Evolutionary conservation across 2,329 filamentous ascomycete genomes (phyloP).

Genomic region (Aspergillus pseudoviridinutans): DNA sequence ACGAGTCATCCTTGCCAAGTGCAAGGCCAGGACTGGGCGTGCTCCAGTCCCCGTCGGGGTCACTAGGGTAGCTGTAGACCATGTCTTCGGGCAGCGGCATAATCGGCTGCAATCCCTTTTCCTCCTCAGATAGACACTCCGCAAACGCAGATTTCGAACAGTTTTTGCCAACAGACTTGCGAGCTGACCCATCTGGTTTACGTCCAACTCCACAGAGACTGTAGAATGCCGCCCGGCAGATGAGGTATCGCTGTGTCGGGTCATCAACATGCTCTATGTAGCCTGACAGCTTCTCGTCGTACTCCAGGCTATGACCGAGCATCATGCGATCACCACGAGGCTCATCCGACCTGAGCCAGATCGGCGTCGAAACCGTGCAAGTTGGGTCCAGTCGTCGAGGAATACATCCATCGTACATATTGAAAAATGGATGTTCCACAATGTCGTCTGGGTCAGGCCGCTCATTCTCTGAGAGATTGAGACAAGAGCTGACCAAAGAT

Average conservation of each 20-base stretch:
- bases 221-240: conserved; percentile 42
- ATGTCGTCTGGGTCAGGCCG: conserved; percentile 48
- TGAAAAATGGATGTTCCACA: conserved; percentile 49
- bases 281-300: conserved; percentile 34
- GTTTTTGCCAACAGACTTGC: conserved; percentile 43
- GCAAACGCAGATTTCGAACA: conserved; percentile 44
- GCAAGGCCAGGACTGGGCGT: conserved; percentile 18
- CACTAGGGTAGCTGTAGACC: conserved; percentile 44
- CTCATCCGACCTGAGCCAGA: conserved; percentile 42
- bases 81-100: conserved; percentile 44
- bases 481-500: conserved; percentile 44
- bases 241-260: conserved; percentile 34
- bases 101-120: conserved; percentile 41
- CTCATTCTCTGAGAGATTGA: conserved; percentile 47
- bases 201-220: conserved; percentile 43
- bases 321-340: conserved; percentile 45
- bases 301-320: conserved; percentile 42
- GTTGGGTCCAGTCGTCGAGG: conserved; percentile 40
- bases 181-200: conserved; percentile 38
- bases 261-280: conserved; percentile 36
- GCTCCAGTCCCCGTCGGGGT: conserved; percentile 41
- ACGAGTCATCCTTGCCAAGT: conserved; percentile 21
- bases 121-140: conserved; percentile 45
- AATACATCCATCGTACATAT: conserved; percentile 47
- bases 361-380: conserved; percentile 37